phyloP scores from a whole-genome alignment of 768 basidiomycete genomes.

The Agaricus blazei region DNA sequence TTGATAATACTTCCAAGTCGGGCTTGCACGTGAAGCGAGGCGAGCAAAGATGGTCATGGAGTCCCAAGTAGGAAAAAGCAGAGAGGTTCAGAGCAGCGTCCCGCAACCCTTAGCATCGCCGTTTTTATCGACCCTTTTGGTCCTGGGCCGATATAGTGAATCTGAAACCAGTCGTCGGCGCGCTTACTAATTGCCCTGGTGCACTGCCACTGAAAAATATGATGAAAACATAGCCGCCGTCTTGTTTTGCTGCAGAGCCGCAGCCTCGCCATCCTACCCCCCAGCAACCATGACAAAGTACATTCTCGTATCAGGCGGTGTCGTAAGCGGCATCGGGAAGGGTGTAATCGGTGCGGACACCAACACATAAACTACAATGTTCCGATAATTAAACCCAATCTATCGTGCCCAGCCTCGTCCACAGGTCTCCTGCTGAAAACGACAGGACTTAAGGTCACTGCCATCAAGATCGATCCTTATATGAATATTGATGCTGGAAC shows the following conservation, averaged over 20 bases:
- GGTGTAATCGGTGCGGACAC: constrained; percentile 88
- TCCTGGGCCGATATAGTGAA: too few species aligned
- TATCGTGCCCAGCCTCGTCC: constrained; percentile 69
- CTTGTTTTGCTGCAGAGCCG: neutral
- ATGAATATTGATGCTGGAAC: constrained; percentile 99
- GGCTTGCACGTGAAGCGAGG: too few species aligned
- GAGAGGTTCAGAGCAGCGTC: too few species aligned
- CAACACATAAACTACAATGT: constrained; percentile 9
- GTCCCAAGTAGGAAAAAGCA: too few species aligned
- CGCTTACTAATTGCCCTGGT: too few species aligned
- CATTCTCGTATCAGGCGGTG: constrained; percentile 94
- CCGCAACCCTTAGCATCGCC: too few species aligned
- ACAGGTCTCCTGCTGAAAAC: constrained; percentile 95
- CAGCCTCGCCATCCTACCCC: neutral
- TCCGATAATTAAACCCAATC: neutral
- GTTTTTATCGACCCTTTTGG: too few species aligned
- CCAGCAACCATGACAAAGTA: constrained; percentile 77
- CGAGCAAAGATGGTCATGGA: too few species aligned
- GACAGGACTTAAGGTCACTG: constrained; percentile 92
- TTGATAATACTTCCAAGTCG: too few species aligned
- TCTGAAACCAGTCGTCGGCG: too few species aligned
- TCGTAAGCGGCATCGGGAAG: constrained; percentile 98
- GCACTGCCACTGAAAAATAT: too few species aligned
- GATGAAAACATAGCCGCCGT: neutral
- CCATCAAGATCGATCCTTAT: constrained; percentile 99